Evolutionary conservation across 768 basidiomycete species (phyloP), one percentile per base, ranked within the genome.

Genomic region (Phylloporus scabripes): DNA sequence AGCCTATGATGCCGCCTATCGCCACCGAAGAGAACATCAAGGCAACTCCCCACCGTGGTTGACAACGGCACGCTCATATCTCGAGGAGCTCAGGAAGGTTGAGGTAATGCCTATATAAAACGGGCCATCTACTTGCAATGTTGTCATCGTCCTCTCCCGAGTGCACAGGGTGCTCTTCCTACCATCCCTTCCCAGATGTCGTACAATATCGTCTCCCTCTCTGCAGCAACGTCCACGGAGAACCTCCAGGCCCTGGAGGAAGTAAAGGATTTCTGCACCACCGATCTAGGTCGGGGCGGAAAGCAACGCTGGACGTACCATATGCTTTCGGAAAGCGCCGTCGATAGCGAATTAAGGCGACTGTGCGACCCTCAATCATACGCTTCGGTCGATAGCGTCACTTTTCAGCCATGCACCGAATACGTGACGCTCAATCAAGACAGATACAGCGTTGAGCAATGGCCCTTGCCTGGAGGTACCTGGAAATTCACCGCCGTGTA

Each of bases 271-370:
- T 79, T 80, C 55, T 68, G 65, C 14, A 68, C 65, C 17, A 81
- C 79, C 6, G 77, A 81, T 60, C 73, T 81, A 58, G 79, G 79
- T 53, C 72, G 71, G 39, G 70, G 75, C 7, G 79, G 77, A 28
- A 68, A 64, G 45, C 72, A 73, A 29, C 72, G 72, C 31, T 81
- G 80, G 79, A 74, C 78, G 3, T 82, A 79, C 59, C 75, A 73
- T 15, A 58, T 72, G 23, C 70, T 81, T 21, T 45, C 65, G 14
- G 75, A 79, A 49, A 68, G 65, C 10, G 60, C 51, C 5, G 53
- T 81, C 21, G 63, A 72, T 18, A 47, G 60, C 10, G 73, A 78
- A 59, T 53, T 81, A 23, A 59, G 52, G 26, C 69, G 65, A 28
- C 46, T 73, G 33, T 70, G 74, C 18, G 56, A 64, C 37, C 70